Base-by-base conservation (phyloP, 2,329 filamentous ascomycete species). In the Aspergillus aculeatinus region DNA sequence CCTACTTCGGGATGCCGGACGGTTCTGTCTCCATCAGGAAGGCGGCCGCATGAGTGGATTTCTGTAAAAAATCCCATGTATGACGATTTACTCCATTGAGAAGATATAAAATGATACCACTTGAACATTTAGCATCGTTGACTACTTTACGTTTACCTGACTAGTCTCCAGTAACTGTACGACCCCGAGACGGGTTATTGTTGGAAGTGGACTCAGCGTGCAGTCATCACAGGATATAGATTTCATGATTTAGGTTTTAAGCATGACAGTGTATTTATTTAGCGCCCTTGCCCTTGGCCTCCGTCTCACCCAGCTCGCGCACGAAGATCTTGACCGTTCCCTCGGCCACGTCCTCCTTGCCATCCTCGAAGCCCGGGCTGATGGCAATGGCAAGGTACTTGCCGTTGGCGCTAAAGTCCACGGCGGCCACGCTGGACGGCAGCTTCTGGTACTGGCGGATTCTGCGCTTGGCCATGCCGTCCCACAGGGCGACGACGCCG, bases 1-100 rank as follows among this genome's bases (percentile, higher is more conserved):
- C 92, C 25, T 99, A 98, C 79, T 99, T 98, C 77, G 95, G 95
- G 39, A 90, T 95, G 86, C 85, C 89, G 49, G 90, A 91, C 71
- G 90, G 90, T 3, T 82, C 80, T 11, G 88, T 90, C 14, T 79
- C 87, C 69, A 80, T 88, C 51, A 73, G 81, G 64, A 75, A 72
- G 61, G 80, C 80, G n/a, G 33, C 60, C 51, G 56, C 55, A 31
- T 71, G 58, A 68, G 10, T 6, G 9, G 10, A 4, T 25, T 16
- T 25, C 29, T 10, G 31, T 19, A 35, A 14, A 14, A 35, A 3
- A 2, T 12, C 29, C 48, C 48, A 56, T 57, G 51, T 60, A 54
- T 47, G 35, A 51, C 35, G 42, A 29, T 44, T 49, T 29, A 47
- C 21, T 52, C 33, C 33, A 27, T 31, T 52, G 42, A 58, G 47